phyloP scores from a whole-genome alignment of 75 land plant genomes.

The Cryptomeria japonica region DNA sequence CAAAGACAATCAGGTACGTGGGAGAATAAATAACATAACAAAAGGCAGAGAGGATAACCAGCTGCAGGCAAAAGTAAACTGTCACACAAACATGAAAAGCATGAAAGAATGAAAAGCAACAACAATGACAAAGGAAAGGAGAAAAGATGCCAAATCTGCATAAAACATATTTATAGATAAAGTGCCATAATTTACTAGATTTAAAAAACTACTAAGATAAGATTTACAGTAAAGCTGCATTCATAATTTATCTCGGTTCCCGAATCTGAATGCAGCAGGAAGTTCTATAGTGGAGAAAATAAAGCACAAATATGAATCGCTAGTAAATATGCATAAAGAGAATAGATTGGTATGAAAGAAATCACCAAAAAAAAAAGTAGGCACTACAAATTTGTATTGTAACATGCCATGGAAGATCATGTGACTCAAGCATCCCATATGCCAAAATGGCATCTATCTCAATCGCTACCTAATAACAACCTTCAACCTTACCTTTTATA shows the following conservation, averaged over 20 bases:
- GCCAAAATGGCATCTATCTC: no score
- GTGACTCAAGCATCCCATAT: no score
- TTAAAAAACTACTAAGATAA: background rate
- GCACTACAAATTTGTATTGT: background rate
- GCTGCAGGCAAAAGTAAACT: background rate
- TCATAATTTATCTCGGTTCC: background rate
- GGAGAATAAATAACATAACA: background rate
- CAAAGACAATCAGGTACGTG: background rate
- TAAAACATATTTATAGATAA: background rate
- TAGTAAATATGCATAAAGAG: background rate
- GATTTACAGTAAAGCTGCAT: background rate
- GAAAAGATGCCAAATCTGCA: background rate
- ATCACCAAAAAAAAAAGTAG: no score
- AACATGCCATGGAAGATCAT: no score
- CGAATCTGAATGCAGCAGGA: background rate
- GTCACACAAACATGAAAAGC: constrained; percentile 3
- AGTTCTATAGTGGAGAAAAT: background rate
- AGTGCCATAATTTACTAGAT: background rate
- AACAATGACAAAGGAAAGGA: background rate
- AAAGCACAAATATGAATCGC: background rate
- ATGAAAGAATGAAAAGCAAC: background rate
- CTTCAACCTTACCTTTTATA: no score
- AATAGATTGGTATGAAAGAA: background rate
- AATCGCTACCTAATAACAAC: no score
- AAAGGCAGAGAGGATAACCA: background rate